phyloP scores from a whole-genome alignment of 768 basidiomycete genomes.

The Termitomyces bulborhizus region DNA sequence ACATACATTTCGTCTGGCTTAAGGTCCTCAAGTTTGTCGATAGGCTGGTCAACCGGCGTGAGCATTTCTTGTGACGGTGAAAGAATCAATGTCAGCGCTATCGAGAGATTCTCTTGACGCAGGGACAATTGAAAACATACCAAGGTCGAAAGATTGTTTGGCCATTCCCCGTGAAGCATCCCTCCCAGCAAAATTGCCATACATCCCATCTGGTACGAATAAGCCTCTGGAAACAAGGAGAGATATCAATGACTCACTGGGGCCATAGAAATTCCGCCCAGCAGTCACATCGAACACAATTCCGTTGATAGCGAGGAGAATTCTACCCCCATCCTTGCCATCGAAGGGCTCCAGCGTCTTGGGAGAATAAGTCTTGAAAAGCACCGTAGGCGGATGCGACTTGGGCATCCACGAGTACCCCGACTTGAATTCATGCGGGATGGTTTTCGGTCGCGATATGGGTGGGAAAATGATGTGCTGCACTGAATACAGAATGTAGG shows the following conservation, averaged over 20 bases:
- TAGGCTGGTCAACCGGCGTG: constrained; percentile 76
- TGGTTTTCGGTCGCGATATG: constrained; percentile 36
- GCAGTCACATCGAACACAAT: constrained; percentile 91
- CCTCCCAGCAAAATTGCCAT: constrained; percentile 94
- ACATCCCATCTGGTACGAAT: constrained; percentile 76
- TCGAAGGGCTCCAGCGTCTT: constrained; percentile 64
- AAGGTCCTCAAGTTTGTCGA: constrained; percentile 81
- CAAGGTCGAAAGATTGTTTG: constrained; percentile 92
- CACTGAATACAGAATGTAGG: constrained; percentile 75
- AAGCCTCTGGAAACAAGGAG: neutral
- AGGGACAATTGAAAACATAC: constrained; percentile 34
- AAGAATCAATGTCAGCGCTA: neutral
- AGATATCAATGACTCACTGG: constrained; percentile 48
- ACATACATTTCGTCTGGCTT: constrained; percentile 78
- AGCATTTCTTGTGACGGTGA: constrained; percentile 64
- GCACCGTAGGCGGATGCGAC: constrained; percentile 67
- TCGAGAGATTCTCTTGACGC: neutral
- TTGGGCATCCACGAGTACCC: constrained; percentile 93
- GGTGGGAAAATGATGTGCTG: constrained; percentile 71
- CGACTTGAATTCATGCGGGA: constrained; percentile 69
- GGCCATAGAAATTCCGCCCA: constrained; percentile 91
- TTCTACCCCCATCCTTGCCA: constrained; percentile 60
- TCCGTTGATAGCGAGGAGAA: constrained; percentile 79
- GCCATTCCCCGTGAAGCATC: constrained; percentile 98
- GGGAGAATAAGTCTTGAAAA: constrained; percentile 77